These are phyloP conservation scores for Blakeslea trispora DNA, from an alignment of 371 early-diverging fungal species.

Conservation along the genomic window DNA sequence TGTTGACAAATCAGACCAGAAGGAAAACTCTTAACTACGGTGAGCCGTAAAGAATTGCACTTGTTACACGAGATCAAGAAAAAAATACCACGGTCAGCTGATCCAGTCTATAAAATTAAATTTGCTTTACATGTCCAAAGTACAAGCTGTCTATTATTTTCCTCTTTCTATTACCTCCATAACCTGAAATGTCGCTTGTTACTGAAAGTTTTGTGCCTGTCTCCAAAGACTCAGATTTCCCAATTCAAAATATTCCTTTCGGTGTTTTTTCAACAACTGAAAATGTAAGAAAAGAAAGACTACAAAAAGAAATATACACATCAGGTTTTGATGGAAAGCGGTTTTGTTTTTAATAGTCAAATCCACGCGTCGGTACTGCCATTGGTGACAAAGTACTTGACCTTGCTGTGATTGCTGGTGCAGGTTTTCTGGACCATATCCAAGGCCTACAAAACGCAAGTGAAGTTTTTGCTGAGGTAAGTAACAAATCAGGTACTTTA, in stretches of 20 bases:
- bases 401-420: slow-evolving; percentile 68
- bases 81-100: slow-evolving; percentile 29
- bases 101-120: slow-evolving; percentile 1
- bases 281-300: slow-evolving; percentile 72
- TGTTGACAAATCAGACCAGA: no score
- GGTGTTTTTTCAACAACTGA: slow-evolving; percentile 82
- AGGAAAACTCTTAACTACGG: slow-evolving; percentile 13
- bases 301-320: no score
- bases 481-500: no score
- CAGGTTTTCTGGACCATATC: slow-evolving; percentile 71
- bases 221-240: slow-evolving; percentile 76
- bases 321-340: no score
- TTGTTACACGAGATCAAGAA: slow-evolving; percentile 15
- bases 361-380: slow-evolving; percentile 85
- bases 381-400: slow-evolving; percentile 89
- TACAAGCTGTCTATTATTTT: slow-evolving; percentile 3
- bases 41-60: slow-evolving; percentile 4
- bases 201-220: slow-evolving; percentile 56
- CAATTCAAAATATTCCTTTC: slow-evolving; percentile 95
- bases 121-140: not conserved
- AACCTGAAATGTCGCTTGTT: slow-evolving; percentile 12
- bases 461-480: slow-evolving; percentile 77
- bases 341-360: no score
- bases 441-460: slow-evolving; percentile 57
- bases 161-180: not conserved